Evolutionary conservation across 2,329 filamentous ascomycete species (phyloP).

Genomic region (Alternaria sp.): DNA sequence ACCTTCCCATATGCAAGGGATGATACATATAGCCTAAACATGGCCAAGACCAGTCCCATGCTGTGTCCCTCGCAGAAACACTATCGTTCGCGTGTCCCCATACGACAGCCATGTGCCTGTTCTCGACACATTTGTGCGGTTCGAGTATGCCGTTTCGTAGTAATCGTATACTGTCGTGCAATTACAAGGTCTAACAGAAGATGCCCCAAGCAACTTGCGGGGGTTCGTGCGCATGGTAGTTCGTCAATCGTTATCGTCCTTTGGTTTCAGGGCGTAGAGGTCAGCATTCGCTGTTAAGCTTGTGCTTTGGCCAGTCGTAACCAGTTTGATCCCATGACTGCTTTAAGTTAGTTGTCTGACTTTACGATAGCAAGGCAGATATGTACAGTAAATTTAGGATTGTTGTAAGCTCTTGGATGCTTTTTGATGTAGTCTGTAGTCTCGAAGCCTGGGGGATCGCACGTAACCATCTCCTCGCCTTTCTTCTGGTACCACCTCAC

Average conservation of each 20-base stretch:
- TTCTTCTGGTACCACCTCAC: constrained; percentile 64
- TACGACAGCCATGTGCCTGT: neutral
- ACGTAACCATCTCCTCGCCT: constrained; percentile 60
- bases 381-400: constrained; percentile 62
- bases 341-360: constrained; percentile 8
- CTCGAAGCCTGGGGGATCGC: constrained; percentile 63
- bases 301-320: constrained; percentile 55
- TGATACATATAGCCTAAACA: constrained; percentile 13
- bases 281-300: constrained; percentile 54
- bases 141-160: neutral
- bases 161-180: neutral
- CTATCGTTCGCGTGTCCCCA: neutral
- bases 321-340: constrained; percentile 48
- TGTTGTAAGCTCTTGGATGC: constrained; percentile 59
- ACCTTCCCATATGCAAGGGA: constrained; percentile 14
- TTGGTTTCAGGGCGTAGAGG: neutral
- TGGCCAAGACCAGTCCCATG: neutral
- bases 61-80: neutral
- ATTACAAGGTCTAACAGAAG: neutral
- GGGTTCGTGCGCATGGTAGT: neutral
- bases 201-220: neutral
- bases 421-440: constrained; percentile 62
- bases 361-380: neutral
- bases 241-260: neutral
- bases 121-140: neutral